Conservation (phyloP, 2,329 filamentous ascomycete species). For the Colletotrichum sp. region DNA sequence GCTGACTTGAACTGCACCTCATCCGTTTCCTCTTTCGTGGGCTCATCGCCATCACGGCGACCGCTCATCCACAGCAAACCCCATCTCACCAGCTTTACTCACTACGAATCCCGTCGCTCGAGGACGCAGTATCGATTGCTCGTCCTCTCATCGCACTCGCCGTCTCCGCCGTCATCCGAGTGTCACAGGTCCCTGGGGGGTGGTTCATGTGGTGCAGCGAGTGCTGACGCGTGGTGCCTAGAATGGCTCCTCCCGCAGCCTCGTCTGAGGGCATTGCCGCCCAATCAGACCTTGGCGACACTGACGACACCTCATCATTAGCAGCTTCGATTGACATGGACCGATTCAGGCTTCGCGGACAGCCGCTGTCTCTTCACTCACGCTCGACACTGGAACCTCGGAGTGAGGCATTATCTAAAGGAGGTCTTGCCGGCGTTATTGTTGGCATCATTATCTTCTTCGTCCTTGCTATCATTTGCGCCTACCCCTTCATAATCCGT, state of each 20-base stretch:
- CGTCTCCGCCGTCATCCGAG: not conserved
- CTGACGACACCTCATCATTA: constrained; percentile 13
- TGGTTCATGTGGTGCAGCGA: constrained; percentile 20
- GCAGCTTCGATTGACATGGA: not conserved
- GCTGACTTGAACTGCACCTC: constrained; percentile 11
- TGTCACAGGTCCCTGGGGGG: constrained; percentile 12
- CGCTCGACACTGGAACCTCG: constrained; percentile 34
- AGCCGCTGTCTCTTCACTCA: not conserved
- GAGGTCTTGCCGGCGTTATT: constrained; percentile 41
- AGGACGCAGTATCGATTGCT: not conserved
- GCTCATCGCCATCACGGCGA: constrained; percentile 23
- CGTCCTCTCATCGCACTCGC: not conserved
- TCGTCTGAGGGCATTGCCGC: constrained; percentile 22
- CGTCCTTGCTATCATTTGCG: constrained; percentile 38
- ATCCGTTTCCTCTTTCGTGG: constrained; percentile 20
- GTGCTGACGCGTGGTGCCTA: constrained; percentile 23
- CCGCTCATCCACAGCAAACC: constrained; percentile 1
- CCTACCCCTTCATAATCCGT: constrained; percentile 43
- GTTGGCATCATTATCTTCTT: constrained; percentile 39
- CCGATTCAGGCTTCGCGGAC: not conserved
- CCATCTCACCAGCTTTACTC: not conserved
- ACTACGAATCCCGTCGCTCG: not conserved
- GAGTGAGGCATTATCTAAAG: constrained; percentile 28
- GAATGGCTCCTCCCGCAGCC: constrained; percentile 23
- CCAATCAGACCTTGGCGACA: constrained; percentile 23